Base-by-base conservation (phyloP, 116 monocot genomes). In the Papilionanthe hybrid region DNA sequence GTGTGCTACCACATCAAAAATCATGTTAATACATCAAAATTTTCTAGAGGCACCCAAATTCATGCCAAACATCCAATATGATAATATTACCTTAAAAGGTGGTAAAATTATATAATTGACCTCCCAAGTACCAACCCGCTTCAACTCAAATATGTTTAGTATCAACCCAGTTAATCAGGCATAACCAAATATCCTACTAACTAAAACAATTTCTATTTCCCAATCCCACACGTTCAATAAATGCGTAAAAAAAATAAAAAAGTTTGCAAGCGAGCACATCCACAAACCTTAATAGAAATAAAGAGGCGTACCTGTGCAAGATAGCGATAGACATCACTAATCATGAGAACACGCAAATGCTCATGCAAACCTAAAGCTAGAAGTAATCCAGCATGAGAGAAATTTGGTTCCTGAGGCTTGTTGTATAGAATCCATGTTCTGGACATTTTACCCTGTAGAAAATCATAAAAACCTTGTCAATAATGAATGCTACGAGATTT, bases 391-490 rank as follows among this genome's bases (percentile, higher is more conserved):
- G 97, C 97, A 88, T 97, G 97, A 48, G 86, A 88, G 75, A 78
- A 88, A 87, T 87, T 97, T 75, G 97, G 92, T 78, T 94, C 92
- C 53, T 81, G 84, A 77, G 97, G 97, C 78, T 82, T 92, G 72
- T 97, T 97, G 71, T 97, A 97, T 7, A 79, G 81, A 81, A 97
- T 94, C 97, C 97, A 97, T 22, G 92, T 88, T 81, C 91, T 94
- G 77, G 91, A 90, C 86, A 97, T 87, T 80, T 97, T 92, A 6
- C 88, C 94, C 97, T 97, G 82, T 72, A 85, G 28, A 29, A 18
- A 66, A 78, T 66, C 55, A 29, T 15, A 20, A 48, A 56, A 82
- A 74, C 22, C 5, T 8, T n/a, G 22, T 44, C 44, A 43, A 42
- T 73, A 73, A 73, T 43, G 22, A 5, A 22, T 20, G 42, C 44